A percentile compares a stretch with the other conserved stretches of the same genome.
Evolutionary conservation across 352 stramenopile genomes (phyloP).

Genomic region (Peronospora farinosa): DNA sequence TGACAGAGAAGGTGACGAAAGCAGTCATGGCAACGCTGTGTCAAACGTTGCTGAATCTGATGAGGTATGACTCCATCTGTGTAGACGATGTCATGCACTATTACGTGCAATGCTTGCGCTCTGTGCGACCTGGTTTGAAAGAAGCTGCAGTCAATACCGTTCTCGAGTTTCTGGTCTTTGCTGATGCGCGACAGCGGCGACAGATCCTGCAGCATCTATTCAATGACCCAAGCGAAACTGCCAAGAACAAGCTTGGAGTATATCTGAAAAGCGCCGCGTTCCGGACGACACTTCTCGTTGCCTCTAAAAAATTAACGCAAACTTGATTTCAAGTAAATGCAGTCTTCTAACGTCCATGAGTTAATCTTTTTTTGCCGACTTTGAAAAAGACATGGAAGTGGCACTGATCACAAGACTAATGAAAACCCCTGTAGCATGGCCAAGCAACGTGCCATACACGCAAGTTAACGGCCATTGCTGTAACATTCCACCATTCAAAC

Average conservation of each 20-base stretch:
- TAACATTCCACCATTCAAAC: not conserved
- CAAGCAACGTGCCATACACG: constrained; percentile 60
- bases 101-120: constrained; percentile 47
- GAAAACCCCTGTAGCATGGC: constrained; percentile 39
- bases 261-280: constrained; percentile 71
- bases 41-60: constrained; percentile 56
- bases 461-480: constrained; percentile 85
- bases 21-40: constrained; percentile 51
- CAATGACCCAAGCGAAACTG: constrained; percentile 64
- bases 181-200: constrained; percentile 36
- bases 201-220: constrained; percentile 63
- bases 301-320: constrained; percentile 13
- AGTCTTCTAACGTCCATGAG: constrained; percentile 2
- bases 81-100: constrained; percentile 32
- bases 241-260: constrained; percentile 63
- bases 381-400: constrained; percentile 10
- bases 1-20: constrained; percentile 46
- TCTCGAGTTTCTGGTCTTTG: constrained; percentile 63
- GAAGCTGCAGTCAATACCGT: constrained; percentile 59
- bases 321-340: constrained; percentile 5
- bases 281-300: constrained; percentile 36
- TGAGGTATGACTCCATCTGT: constrained; percentile 44
- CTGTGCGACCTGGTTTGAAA: constrained; percentile 42
- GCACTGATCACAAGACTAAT: constrained; percentile 15
- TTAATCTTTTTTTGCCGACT: constrained; percentile 25